Evolutionary conservation across 108 stramenopile genomes (phyloP).

Genomic region (Skeletonema potamos): DNA sequence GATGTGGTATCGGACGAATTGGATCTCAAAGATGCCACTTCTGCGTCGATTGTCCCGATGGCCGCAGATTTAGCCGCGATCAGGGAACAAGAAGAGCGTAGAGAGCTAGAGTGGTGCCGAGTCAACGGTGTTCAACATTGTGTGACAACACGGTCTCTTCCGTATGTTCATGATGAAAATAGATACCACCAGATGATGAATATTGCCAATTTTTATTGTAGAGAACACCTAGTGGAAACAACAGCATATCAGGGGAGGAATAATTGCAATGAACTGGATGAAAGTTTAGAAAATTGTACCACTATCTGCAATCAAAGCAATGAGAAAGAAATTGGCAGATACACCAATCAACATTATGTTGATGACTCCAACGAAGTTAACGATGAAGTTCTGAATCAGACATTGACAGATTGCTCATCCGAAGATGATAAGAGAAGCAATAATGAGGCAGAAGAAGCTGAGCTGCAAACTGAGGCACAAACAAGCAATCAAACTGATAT

Average conservation of each 20-base stretch:
- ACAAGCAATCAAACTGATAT: too few relatives aligned
- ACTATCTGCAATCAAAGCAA: not conserved
- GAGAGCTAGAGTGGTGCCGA: not conserved
- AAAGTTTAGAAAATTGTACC: not conserved
- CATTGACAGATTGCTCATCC: not conserved
- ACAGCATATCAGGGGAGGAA: not conserved
- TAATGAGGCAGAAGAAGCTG: not conserved
- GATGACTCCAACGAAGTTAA: not conserved
- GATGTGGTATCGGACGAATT: not conserved
- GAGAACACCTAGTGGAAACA: not conserved
- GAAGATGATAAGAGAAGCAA: not conserved
- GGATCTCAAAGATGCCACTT: not conserved
- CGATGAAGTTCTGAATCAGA: not conserved
- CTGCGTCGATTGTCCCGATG: not conserved
- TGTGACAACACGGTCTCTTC: conserved; percentile 10
- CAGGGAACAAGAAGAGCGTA: conserved; percentile 3
- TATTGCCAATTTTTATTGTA: not conserved
- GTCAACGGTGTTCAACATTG: not conserved
- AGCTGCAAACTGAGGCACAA: not conserved
- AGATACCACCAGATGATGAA: not conserved
- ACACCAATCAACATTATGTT: not conserved
- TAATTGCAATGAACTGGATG: not conserved
- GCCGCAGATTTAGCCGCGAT: not conserved
- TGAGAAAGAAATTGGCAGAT: not conserved
- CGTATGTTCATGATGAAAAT: conserved; percentile 6